Conservation (phyloP, 2,329 filamentous ascomycete genomes). For the Diaporthe helianthi region DNA sequence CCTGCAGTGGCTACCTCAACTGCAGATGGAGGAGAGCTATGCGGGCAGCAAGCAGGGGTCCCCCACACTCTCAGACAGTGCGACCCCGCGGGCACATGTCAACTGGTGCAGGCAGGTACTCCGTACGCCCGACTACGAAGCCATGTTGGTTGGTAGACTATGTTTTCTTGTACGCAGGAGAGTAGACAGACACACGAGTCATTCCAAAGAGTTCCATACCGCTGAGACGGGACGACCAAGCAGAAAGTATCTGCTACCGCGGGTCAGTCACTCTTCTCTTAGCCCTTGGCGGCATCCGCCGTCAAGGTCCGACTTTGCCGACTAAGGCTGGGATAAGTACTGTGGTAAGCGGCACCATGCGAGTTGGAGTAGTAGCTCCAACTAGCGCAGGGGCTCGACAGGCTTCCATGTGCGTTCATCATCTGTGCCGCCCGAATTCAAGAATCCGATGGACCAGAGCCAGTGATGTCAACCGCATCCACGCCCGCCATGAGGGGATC, state of each 20-base stretch:
- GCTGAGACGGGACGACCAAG: constrained; percentile 41
- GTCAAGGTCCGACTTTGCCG: constrained; percentile 62
- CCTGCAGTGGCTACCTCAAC: constrained; percentile 20
- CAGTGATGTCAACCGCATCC: background rate
- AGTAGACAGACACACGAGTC: background rate
- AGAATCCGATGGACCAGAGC: background rate
- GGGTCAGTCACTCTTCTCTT: constrained; percentile 58
- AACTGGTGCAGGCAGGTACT: background rate
- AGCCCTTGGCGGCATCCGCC: constrained; percentile 45
- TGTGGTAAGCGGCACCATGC: background rate
- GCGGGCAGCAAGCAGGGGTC: constrained; percentile 5
- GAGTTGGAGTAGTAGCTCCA: background rate
- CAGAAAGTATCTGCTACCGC: constrained; percentile 66
- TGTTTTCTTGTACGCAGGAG: background rate
- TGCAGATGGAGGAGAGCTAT: constrained; percentile 10
- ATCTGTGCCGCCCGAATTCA: background rate
- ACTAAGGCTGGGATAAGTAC: too few relatives aligned
- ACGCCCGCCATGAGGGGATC: background rate
- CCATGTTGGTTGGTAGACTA: background rate
- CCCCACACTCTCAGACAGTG: background rate
- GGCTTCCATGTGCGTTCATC: background rate
- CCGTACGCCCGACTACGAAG: background rate
- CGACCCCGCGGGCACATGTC: too few relatives aligned
- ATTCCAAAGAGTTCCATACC: background rate
- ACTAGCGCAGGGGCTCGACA: constrained; percentile 10